Evolutionary conservation across 1,284 basidiomycete species (phyloP), one percentile per base, ranked within the genome.

Genomic region (Trichosporon ovoides): DNA sequence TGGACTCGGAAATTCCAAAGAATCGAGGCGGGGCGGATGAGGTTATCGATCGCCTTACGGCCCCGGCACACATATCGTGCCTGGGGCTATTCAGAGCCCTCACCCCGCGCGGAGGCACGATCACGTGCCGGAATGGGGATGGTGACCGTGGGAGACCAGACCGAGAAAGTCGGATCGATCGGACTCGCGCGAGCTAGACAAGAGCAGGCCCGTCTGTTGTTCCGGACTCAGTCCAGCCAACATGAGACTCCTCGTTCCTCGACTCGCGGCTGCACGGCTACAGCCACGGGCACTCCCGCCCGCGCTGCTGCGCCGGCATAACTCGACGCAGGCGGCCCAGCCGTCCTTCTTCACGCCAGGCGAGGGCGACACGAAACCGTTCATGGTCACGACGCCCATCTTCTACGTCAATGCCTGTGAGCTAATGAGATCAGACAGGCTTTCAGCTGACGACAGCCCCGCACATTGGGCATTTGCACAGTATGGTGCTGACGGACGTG

Each of bases 371-470:
- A 5, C 63, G 11, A 85, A 83, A 61, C 85, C 86, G 2, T 88
- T 84, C 79, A 89, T 85, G 67, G 76, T 88, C 43, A 90, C 88
- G 3, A 90, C 88, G 0, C 89, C 89, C 1, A 91, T 91, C 71
- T 91, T 89, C 75, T 91, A 91, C 70, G 88, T 89, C 66, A 91
- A 90, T 75, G 86, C 89, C 36, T 84, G 87, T 87, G 54, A 60
- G 83, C 71, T 19, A 22, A 16, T 11, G 19, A 37, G 48, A 18
- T 50, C 3, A 7, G n/a, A 33, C 11, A 12, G 3, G n/a, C 7
- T 18, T 12, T 7, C 12, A 13, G 87, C 87, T 86, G 82, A 85
- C 87, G 87, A 82, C 66, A 87, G 84, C 68, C 49, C 70, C 69
- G 31, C 70, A 71, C 57, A 65, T 69, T 38, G 62, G 71, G 55